Evolutionary conservation across 768 basidiomycete genomes (phyloP), one percentile per base, ranked within the genome.

Genomic region (Naganishia randhawae): DNA sequence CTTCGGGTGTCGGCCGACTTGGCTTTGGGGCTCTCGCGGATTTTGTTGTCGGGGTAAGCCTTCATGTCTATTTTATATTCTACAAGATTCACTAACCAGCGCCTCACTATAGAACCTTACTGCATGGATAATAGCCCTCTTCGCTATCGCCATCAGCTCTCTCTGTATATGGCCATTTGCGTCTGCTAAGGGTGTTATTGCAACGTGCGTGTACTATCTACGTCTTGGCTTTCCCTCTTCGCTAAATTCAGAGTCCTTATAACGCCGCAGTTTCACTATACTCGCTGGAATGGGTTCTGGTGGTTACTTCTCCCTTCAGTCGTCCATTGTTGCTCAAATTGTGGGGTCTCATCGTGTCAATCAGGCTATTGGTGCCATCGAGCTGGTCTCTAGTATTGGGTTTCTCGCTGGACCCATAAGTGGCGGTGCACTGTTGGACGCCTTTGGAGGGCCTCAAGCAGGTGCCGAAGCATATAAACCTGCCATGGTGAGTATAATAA

Each of bases 231-330:
- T 27, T 22, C 45, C 25, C 17, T 17, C 42, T 10, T 19, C 13
- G 1, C 37, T n/a, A 14, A 17, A 29, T 7, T 10, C 13, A 31
- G 17, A 27, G 29, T 17, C 13, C 25, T 19, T 48, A 9, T 48
- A 25, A 17, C n/a, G 4, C 11, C 11, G 22, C 19, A 67, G 53
- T 7, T 67, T 67, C 54, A 65, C 67, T 13, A 14, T 64, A 2
- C n/a, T 72, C 3, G 66, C 63, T 25, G 69, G 71, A 16, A 35
- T 66, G 50, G 71, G 71, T 22, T 69, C 69, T 0, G 71, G 71
- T 17, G 71, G 71, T 17, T 72, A 70, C 62, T 72, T 72, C 61
- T 65, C 69, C 8, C 66, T 72, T 5, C 71, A 72, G 53, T 50
- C 64, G 22, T 64, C 57, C 50, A 69, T 70, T 19, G 71, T 72